Base-by-base conservation (phyloP, 2,329 filamentous ascomycete genomes). In the Setomelanomma holmii region DNA sequence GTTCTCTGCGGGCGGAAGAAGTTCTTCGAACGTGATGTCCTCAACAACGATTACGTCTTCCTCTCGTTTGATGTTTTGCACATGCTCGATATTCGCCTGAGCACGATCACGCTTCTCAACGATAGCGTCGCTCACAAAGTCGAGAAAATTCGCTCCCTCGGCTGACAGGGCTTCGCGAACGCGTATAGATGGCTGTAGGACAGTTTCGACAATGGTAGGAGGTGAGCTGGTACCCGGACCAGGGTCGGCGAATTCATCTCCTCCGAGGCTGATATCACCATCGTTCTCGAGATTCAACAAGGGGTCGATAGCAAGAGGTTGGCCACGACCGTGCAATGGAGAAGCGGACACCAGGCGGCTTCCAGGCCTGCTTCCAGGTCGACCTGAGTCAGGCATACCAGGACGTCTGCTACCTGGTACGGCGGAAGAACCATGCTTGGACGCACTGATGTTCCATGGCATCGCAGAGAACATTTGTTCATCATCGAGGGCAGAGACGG, bases 391-490 rank as follows among this genome's bases (percentile, higher is more conserved):
- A 4, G 60, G 60, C 49, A 75, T 61, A 11, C 75, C 79, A 20
- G 78, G 75, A 21, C 76, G 79, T 24, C 68, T 72, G 45, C 76
- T 78, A 17, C 71, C 73, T 44, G 73, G 69, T 38, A 72, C 62
- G 17, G 63, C 72, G 22, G 73, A 78, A 34, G 84, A 86, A 45
- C 81, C 81, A 45, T 80, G 78, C 4, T 80, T 66, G 2, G 84
- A 85, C 3, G 82, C 79, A 6, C 79, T 84, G 39, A 82, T 75
- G 58, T 89, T 89, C 87, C 87, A 90, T 10, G 87, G 87, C 80
- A 89, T 86, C n/a, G 82, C 76, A 4, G 82, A 84, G 20, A 84
- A 84, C 22, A 84, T 82, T 41, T 87, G 83, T 46, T 87, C 84
- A 52, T 96, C 89, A 4, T 85, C 84, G 46, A 95, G 81, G 6